Conservation (phyloP, 495 filamentous ascomycete genomes). For the Mytilinidion resinicola region DNA sequence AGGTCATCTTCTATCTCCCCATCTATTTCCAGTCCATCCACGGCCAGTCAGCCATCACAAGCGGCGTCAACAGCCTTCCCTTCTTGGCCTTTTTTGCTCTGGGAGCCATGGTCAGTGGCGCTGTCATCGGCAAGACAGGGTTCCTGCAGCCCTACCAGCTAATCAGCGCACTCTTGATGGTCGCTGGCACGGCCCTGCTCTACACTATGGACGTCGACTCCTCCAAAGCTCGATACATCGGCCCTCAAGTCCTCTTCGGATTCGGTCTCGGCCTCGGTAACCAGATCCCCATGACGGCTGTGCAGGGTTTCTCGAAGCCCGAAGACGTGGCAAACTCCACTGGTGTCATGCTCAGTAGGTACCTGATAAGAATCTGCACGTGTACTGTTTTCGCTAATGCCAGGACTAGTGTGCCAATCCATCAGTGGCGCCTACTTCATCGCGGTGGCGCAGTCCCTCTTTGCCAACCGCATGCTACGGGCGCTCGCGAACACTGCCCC, state of each 20-base stretch:
- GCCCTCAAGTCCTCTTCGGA: not conserved
- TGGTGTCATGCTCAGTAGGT: not conserved
- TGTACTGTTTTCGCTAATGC: not conserved
- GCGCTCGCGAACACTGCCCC: not conserved
- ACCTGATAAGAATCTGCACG: conserved; percentile 5
- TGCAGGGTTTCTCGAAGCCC: not conserved
- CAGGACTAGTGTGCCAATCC: conserved; percentile 6
- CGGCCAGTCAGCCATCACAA: not conserved
- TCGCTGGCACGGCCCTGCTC: not conserved
- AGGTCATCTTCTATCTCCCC: not conserved
- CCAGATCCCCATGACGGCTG: not conserved
- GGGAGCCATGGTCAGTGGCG: not conserved
- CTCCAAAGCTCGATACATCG: not conserved
- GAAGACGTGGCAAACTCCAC: not conserved
- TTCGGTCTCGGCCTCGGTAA: not conserved
- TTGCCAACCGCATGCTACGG: conserved; percentile 13
- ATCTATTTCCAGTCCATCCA: conserved; percentile 1
- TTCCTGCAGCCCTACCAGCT: not conserved
- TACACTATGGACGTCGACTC: not conserved
- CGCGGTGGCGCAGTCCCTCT: conserved; percentile 9
- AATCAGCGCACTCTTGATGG: not conserved
- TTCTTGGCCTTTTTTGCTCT: not conserved
- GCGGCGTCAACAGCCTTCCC: not conserved
- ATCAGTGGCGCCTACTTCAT: conserved; percentile 13
- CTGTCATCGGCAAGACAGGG: not conserved